Evolutionary conservation across 2,329 filamentous ascomycete genomes (phyloP), one percentile per base, ranked within the genome.

Genomic region (Colletotrichum tofieldiae): DNA sequence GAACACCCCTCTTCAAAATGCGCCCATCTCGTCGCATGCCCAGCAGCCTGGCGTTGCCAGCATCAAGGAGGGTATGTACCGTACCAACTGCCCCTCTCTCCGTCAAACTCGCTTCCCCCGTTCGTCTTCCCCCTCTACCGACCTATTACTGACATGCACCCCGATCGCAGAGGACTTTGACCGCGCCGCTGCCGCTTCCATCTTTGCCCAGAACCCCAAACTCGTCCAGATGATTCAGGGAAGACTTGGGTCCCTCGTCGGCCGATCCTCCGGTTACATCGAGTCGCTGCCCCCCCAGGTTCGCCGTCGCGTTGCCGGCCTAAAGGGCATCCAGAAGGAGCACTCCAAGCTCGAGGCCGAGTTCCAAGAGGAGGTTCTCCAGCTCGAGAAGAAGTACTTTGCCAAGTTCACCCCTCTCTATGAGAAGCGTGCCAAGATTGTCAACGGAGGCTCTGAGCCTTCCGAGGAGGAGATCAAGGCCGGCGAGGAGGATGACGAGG

Each of bases 351-450:
- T 99, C 78, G 97, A 99, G 88, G 94, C 95, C 65, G 93, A 98
- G 85, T 98, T 99, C 85, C 97, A 99, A 84, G 95, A 98, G 84
- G 97, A 98, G 86, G 95, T 99, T 74, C 90, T 99, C 71, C 93
- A 98, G 84, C 91, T 99, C 37, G 96, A 99, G 90, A 99, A 99
- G 91, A 98, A 98, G 87, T 99, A 98, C 86, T 98, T 98, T 79
- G 94, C 94, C 86, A 98, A 98, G 86, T 99, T 98, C 86, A 97
- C 94, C 66, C 96, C 96, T 73, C 91, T 99, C 61, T 99, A 99
- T 86, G 88, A 98, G 89, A 96, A 96, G 89, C 95, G 96, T 84
- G 91, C 95, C 74, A 90, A 92, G 78, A 98, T 99, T 78, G 89
- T 99, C 84, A 98, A 98, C 85, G 96, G 96, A 78, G 86, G 86